Percentiles rank a stretch among this genome's conserved stretches.
phyloP scores from a whole-genome alignment of 2,329 filamentous ascomycete species.

The Aurifilum marmelostoma region DNA sequence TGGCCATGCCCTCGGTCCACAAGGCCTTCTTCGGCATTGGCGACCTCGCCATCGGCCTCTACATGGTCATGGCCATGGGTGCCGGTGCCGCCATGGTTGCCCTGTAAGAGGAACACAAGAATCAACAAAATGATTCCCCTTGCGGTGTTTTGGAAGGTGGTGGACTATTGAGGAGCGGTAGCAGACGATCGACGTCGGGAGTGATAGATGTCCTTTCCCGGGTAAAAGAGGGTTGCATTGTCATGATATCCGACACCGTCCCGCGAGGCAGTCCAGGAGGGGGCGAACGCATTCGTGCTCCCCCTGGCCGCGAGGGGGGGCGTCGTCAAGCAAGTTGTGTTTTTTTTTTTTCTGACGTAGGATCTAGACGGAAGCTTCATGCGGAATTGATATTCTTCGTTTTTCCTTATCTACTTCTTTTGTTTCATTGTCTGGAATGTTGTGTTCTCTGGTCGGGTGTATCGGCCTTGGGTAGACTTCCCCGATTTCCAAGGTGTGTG shows the following conservation, averaged over 20 bases:
- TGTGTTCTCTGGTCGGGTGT: background rate
- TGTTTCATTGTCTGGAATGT: background rate
- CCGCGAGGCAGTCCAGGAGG: conserved; percentile 2
- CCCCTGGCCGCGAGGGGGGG: conserved; percentile 14
- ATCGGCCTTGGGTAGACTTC: background rate
- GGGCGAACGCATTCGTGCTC: background rate
- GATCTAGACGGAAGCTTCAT: conserved; percentile 26
- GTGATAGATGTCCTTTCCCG: background rate
- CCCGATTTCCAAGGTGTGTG: background rate
- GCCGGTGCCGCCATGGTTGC: conserved; percentile 58
- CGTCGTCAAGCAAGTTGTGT: conserved; percentile 28
- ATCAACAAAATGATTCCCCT: background rate
- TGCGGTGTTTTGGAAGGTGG: background rate
- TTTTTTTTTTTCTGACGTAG: conserved; percentile 26
- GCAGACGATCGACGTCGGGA: background rate
- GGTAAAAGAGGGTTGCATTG: conserved; percentile 23
- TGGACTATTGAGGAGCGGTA: background rate
- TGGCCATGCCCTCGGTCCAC: conserved; percentile 42
- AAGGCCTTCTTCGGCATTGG: conserved; percentile 49
- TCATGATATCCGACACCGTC: conserved; percentile 29
- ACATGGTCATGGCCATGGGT: conserved; percentile 55
- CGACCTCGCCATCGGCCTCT: conserved; percentile 53
- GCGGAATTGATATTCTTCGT: conserved; percentile 25
- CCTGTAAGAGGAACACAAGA: conserved; percentile 47
- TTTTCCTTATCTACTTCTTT: conserved; percentile 1